phyloP scores from a whole-genome alignment of 345 rosid species.

The Clausena lansium region DNA sequence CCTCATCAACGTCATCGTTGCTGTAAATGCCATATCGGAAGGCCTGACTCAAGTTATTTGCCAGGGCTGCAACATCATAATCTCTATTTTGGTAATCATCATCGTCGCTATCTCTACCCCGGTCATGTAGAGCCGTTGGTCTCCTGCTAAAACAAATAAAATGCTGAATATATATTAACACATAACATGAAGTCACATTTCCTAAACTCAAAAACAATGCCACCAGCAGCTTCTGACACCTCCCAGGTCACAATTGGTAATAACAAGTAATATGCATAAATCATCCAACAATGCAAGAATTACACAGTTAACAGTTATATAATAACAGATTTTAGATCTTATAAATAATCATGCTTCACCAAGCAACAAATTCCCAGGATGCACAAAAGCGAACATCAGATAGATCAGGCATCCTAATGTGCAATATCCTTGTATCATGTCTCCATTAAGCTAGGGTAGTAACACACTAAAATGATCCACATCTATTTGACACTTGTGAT shows the following conservation, averaged over 20 bases:
- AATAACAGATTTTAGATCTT: background rate
- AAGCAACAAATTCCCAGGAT: background rate
- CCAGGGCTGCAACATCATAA: slow-evolving; percentile 90
- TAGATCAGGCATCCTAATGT: background rate
- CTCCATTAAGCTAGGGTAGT: background rate
- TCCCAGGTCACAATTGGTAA: background rate
- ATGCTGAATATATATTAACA: slow-evolving; percentile 1
- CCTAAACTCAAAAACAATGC: background rate
- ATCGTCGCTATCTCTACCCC: slow-evolving; percentile 83
- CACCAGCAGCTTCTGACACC: background rate
- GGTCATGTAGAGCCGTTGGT: slow-evolving; percentile 82
- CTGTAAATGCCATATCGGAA: slow-evolving; percentile 83
- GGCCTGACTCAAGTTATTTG: slow-evolving; percentile 90
- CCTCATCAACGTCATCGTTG: slow-evolving; percentile 84
- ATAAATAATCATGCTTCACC: slow-evolving; percentile 1
- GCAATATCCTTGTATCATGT: background rate
- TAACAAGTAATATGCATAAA: background rate
- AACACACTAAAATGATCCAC: background rate
- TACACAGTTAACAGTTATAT: background rate
- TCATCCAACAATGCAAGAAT: background rate
- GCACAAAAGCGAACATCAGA: background rate
- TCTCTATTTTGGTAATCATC: slow-evolving; percentile 96
- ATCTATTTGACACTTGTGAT: background rate
- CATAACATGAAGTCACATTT: background rate
- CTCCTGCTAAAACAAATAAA: slow-evolving; percentile 56